phyloP scores from a whole-genome alignment of 176 grass and related monocot species.

The Triticum turgidum region DNA sequence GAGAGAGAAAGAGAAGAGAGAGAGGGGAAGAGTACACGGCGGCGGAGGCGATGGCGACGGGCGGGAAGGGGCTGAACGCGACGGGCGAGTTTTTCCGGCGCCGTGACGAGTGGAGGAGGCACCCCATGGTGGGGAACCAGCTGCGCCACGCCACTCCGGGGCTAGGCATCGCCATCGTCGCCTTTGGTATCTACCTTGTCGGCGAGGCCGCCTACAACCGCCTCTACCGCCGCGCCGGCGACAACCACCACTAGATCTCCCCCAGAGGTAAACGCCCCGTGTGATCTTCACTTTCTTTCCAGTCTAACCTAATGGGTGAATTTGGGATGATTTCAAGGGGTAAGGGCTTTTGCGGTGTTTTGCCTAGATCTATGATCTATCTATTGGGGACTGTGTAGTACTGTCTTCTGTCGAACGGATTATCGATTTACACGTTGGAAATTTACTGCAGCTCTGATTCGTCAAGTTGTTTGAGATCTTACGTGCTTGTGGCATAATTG shows the following conservation, averaged over 20 bases:
- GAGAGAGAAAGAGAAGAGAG: not conserved
- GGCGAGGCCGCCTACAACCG: slow-evolving; percentile 88
- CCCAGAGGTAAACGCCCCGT: slow-evolving; percentile 9
- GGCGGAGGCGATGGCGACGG: slow-evolving; percentile 54
- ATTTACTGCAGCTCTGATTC: not conserved
- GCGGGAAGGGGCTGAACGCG: slow-evolving; percentile 57
- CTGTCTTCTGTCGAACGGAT: not conserved
- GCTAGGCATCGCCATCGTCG: slow-evolving; percentile 92
- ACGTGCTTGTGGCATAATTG: not conserved
- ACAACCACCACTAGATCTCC: slow-evolving; percentile 42
- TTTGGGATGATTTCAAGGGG: not conserved
- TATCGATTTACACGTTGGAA: not conserved
- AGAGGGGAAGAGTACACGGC: not conserved
- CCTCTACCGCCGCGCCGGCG: slow-evolving; percentile 44
- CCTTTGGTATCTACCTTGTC: slow-evolving; percentile 92
- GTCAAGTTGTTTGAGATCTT: not conserved
- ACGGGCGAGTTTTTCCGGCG: slow-evolving; percentile 96
- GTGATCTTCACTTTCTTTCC: not conserved
- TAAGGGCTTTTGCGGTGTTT: slow-evolving; percentile 16
- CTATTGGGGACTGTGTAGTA: not conserved
- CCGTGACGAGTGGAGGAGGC: slow-evolving; percentile 88
- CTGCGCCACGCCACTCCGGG: slow-evolving; percentile 77
- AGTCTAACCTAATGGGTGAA: not conserved
- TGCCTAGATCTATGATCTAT: slow-evolving; percentile 40
- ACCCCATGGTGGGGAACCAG: slow-evolving; percentile 79